Percentiles rank a stretch among this genome's conserved stretches.
These are phyloP conservation scores for Pythium monospermum DNA, from an alignment of 352 stramenopile genomes.

Conservation along the genomic window DNA sequence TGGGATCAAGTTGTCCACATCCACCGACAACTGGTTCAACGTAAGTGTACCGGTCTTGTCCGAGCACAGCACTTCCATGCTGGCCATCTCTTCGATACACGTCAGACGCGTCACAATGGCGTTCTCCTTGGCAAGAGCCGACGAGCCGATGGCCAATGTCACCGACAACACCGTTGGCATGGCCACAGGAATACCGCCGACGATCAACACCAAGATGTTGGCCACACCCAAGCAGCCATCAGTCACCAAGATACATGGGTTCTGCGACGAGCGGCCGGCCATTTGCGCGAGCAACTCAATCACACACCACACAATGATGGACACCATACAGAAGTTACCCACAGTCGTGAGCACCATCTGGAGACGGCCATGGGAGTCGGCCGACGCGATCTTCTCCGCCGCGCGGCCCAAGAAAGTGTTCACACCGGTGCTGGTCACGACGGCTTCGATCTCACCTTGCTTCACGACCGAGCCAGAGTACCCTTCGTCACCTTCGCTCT, in stretches of 20 bases:
- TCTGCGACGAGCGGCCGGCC: constrained; percentile 53
- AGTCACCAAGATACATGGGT: constrained; percentile 81
- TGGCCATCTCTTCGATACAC: constrained; percentile 91
- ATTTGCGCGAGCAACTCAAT: constrained; percentile 87
- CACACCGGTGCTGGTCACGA: constrained; percentile 82
- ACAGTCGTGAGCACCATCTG: constrained; percentile 93
- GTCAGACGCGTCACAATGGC: constrained; percentile 91
- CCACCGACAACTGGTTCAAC: constrained; percentile 95
- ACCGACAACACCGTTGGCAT: constrained; percentile 92
- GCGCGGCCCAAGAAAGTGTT: constrained; percentile 91
- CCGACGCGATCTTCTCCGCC: constrained; percentile 69
- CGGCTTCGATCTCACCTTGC: constrained; percentile 88
- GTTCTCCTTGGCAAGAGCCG: constrained; percentile 84
- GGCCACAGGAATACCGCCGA: constrained; percentile 90
- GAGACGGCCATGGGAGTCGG: constrained; percentile 77
- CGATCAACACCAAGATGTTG: constrained; percentile 86
- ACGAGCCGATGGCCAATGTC: constrained; percentile 90
- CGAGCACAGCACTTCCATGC: constrained; percentile 92
- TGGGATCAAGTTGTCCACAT: constrained; percentile 78
- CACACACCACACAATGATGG: constrained; percentile 79
- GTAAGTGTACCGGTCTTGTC: constrained; percentile 95
- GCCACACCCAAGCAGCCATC: constrained; percentile 62
- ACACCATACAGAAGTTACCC: constrained; percentile 87
- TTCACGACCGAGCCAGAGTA: constrained; percentile 86
- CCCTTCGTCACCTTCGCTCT: constrained; percentile 66